Evolutionary conservation across 208 protist genomes (phyloP), one percentile per base, ranked within the genome.

Genomic region (Dictyostelium gargantuum): DNA sequence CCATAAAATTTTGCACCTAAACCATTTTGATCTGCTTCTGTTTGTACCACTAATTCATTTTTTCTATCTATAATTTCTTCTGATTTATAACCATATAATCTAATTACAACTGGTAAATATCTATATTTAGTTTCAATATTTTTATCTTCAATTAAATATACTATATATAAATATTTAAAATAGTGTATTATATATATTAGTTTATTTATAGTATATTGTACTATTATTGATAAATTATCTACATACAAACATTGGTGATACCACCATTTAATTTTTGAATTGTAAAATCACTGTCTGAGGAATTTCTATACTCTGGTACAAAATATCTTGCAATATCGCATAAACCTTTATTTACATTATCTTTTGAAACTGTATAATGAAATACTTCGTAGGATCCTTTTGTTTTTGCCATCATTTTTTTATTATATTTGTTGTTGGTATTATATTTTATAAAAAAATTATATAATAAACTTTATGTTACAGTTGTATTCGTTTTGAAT

Each of bases 1-100:
- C 91, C 91, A 91, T 93, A 93, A 48, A 93, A 91, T 42, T 93
- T 86, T 6, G 80, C 73, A 10, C 73, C 91, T 21, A 93, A 84
- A 35, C 85, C 85, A 74, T 92, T 82, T 29, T 76, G 75, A 76
- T 92, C 85, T 32, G 85, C 75, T 46, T 84, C 73, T 42, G 74
- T 92, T 66, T 84, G 85, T 77, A 92, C 68, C 35, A 92, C 58
- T 46, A 92, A 82, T 76, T 75, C 63, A 68, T 91, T 81, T 46
- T 82, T 75, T 76, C 58, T 82, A 74, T 92, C 85, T n/a, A 92
- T 92, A 56, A 92, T 80, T 2, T 84, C 77, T 23, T 92, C 85
- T 26, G 85, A 92, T 76, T 92, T 80, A 38, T 92, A 84, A 32
- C 85, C 85, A 76, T 92, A 92, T 52, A 92, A 70, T 82, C 85